phyloP scores from a whole-genome alignment of 2,329 filamentous ascomycete genomes.

The Lecanicillium sp. region DNA sequence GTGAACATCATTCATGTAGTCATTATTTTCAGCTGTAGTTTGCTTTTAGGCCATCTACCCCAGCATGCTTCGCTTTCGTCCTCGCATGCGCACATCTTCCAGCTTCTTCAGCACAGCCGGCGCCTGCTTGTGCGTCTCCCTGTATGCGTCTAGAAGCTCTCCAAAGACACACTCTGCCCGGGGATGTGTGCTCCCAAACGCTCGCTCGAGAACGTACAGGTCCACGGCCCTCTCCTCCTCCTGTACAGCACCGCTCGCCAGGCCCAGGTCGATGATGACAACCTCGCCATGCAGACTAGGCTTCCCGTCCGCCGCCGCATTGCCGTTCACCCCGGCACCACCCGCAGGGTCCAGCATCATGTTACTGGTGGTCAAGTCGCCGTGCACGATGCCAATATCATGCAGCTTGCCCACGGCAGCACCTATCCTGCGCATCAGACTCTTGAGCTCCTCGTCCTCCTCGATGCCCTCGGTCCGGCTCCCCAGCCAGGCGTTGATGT shows the following conservation, averaged over 20 bases:
- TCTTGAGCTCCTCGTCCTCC: constrained; percentile 47
- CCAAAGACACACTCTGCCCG: constrained; percentile 71
- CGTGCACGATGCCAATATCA: constrained; percentile 80
- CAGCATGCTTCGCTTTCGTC: constrained; percentile 94
- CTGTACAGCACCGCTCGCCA: constrained; percentile 71
- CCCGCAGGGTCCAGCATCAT: constrained; percentile 62
- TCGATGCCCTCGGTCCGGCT: constrained; percentile 33
- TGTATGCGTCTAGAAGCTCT: constrained; percentile 70
- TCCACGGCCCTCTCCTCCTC: constrained; percentile 96
- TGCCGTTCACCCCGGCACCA: constrained; percentile 17
- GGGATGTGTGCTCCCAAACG: constrained; percentile 92
- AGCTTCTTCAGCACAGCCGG: constrained; percentile 69
- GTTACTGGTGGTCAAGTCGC: constrained; percentile 95
- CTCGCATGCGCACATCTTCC: constrained; percentile 89
- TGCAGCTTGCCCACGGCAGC: constrained; percentile 70
- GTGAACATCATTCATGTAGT: too few relatives aligned
- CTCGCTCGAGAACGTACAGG: constrained; percentile 89
- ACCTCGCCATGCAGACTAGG: constrained; percentile 60
- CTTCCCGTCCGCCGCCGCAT: constrained; percentile 19
- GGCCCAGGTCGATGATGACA: constrained; percentile 89
- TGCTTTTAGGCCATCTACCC: constrained; percentile 46
- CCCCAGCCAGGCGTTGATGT: constrained; percentile 63
- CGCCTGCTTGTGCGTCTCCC: constrained; percentile 67
- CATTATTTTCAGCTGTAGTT: background rate
- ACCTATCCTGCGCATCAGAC: constrained; percentile 66